These are phyloP conservation scores for Porogramme epimiltina DNA, from an alignment of 1,284 basidiomycete genomes.

Conservation along the genomic window DNA sequence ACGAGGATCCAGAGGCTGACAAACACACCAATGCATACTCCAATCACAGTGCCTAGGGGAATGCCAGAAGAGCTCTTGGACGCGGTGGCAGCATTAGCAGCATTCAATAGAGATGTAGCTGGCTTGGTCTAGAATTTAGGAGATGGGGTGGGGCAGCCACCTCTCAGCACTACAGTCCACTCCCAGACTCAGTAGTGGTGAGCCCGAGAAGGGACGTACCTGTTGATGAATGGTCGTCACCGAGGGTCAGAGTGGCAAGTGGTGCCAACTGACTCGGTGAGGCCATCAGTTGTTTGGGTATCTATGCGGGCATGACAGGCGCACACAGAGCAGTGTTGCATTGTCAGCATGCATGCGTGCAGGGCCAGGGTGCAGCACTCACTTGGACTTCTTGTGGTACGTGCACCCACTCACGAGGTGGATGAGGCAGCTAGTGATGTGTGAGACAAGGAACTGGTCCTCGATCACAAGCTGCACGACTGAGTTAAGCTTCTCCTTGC, in stretches of 20 bases:
- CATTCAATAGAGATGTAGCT: constrained; percentile 7
- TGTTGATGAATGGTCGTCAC: neutral
- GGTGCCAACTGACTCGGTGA: no score
- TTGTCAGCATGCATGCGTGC: neutral
- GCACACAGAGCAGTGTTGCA: neutral
- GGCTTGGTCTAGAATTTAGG: constrained; percentile 6
- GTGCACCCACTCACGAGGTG: constrained; percentile 89
- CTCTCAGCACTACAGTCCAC: neutral
- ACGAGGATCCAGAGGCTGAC: constrained; percentile 30
- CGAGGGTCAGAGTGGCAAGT: neutral
- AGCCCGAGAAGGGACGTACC: constrained; percentile 18
- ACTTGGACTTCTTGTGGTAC: constrained; percentile 97
- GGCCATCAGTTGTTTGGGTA: constrained; percentile 5
- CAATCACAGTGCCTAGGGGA: constrained; percentile 34
- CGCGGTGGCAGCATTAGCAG: constrained; percentile 10
- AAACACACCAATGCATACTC: constrained; percentile 35
- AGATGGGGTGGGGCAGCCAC: constrained; percentile 13
- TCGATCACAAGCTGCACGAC: constrained; percentile 93
- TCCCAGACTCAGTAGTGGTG: constrained; percentile 13
- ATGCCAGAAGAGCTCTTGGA: constrained; percentile 20
- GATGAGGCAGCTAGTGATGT: constrained; percentile 95
- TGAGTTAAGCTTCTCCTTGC: constrained; percentile 88
- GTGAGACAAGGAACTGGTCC: constrained; percentile 94
- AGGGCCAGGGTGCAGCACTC: constrained; percentile 45
- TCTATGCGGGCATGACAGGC: constrained; percentile 17